Percentiles rank a stretch among this genome's conserved stretches.
Conservation (phyloP, 768 basidiomycete genomes). For the Trametes cubensis region DNA sequence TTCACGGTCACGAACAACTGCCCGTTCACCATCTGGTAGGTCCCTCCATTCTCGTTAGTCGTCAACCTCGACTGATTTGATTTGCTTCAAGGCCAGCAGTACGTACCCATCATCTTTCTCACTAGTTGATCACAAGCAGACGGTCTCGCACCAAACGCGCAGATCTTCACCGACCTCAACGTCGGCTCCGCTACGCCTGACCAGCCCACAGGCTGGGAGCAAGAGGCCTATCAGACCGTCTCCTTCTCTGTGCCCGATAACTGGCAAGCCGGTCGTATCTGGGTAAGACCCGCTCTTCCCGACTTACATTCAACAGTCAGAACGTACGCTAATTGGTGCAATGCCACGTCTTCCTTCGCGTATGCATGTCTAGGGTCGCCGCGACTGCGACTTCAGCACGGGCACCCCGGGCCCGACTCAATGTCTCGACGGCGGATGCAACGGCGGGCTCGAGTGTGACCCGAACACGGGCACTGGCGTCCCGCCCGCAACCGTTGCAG, state of each 20-base stretch:
- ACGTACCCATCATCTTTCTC: background rate
- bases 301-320: background rate
- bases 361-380: conserved; percentile 29
- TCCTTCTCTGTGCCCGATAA: conserved; percentile 39
- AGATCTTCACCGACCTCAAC: conserved; percentile 34
- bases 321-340: no score
- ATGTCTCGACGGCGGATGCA: conserved; percentile 41
- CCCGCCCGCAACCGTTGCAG: conserved; percentile 40
- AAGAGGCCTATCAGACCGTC: conserved; percentile 27
- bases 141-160: background rate
- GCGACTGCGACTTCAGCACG: conserved; percentile 39
- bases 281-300: conserved; percentile 26
- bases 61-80: no score
- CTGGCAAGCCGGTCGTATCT: conserved; percentile 43
- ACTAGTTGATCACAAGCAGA: background rate
- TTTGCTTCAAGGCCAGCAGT: conserved; percentile 1
- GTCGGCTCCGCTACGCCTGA: conserved; percentile 34
- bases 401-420: conserved; percentile 35
- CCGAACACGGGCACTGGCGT: conserved; percentile 42
- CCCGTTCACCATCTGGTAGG: conserved; percentile 45
- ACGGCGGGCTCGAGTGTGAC: conserved; percentile 44
- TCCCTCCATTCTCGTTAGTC: background rate
- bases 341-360: background rate
- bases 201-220: conserved; percentile 35
- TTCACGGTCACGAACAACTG: conserved; percentile 46